Evolutionary conservation across 2,329 filamentous ascomycete species (phyloP).

Genomic region (Fusarium bulbicola): DNA sequence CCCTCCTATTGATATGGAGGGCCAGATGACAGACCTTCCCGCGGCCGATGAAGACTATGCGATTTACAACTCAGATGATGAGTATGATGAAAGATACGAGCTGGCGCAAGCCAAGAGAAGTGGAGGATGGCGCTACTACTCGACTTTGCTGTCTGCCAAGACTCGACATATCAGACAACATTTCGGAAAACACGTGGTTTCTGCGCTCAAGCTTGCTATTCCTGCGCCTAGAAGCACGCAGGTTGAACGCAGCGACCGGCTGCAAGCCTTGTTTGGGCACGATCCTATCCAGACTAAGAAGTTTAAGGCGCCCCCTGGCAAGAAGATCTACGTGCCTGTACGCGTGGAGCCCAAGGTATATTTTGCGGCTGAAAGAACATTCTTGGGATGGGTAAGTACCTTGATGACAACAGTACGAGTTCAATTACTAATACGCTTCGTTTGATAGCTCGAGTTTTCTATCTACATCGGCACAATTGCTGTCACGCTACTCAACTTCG

Average conservation of each 20-base stretch:
- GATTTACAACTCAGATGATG: conserved; percentile 86
- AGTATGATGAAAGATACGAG: conserved; percentile 77
- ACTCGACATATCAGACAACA: conserved; percentile 53
- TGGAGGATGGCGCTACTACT: conserved; percentile 80
- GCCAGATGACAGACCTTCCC: conserved; percentile 75
- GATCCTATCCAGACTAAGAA: conserved; percentile 65
- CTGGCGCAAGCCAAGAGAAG: conserved; percentile 80
- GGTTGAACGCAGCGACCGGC: conserved; percentile 66
- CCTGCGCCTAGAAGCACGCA: conserved; percentile 64
- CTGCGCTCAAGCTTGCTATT: conserved; percentile 59
- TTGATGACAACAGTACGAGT: background rate
- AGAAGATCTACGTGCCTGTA: conserved; percentile 95
- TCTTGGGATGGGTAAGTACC: conserved; percentile 83
- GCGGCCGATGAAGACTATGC: conserved; percentile 76
- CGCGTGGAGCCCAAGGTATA: conserved; percentile 98
- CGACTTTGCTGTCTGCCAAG: conserved; percentile 63
- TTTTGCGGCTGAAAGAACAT: conserved; percentile 95
- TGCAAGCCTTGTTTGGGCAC: conserved; percentile 62
- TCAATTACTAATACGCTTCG: background rate
- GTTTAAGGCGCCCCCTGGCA: conserved; percentile 80
- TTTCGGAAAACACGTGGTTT: conserved; percentile 54
- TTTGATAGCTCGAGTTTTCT: conserved; percentile 83
- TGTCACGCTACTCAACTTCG: conserved; percentile 84
- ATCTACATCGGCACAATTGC: conserved; percentile 93
- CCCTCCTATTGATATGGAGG: conserved; percentile 75